Base-by-base conservation (phyloP, 352 stramenopile genomes). In the Globisporangium orthogonon region DNA sequence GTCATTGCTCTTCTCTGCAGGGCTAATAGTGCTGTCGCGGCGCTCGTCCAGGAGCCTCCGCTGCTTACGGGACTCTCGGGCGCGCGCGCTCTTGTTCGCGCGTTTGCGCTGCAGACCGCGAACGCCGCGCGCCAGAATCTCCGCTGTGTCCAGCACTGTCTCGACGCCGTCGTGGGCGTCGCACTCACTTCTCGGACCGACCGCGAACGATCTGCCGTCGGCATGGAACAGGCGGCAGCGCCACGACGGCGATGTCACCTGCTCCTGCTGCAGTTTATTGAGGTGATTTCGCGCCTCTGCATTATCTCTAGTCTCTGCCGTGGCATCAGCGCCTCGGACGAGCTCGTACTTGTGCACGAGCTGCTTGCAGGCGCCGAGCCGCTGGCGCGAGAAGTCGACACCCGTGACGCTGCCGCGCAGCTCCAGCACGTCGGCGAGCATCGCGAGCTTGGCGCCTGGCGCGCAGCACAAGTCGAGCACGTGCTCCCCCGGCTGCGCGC, bases 381-480 rank as follows among this genome's bases (percentile, higher is more conserved):
- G 75, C 50, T 75, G 62, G 28, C 80, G 69, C 18, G 86, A 97
- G 58, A 87, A 88, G 67, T 98, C 95, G 18, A 98, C 75, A 4
- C 81, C 80, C 11, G 78, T 90, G 54, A 87, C 73, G 49, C 82
- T 93, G 7, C 81, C 83, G 13, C 29, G 49, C 28, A 84, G 67
- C n/a, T 68, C 48, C 43, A 87, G 47, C 30, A 88, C 47, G 59
- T 98, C 93, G 3, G 88, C 86, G 53, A 98, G 89, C 75, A 93
- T 90, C 39, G 82, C 87, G n/a, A 97, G 69, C 50, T 98, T 98
- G 31, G 90, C 76, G 11, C 95, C 93, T 14, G 95, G 95, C 51
- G 86, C 89, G 58, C 90, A 98, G 67, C 95, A 98, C 55, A 98
- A 68, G 74, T 98, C 94, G 43, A 98, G 72, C 7, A 98, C 84